Evolutionary conservation across 2,329 filamentous ascomycete genomes (phyloP), one percentile per base, ranked within the genome.

Genomic region (Westerdykella aurantiaca): DNA sequence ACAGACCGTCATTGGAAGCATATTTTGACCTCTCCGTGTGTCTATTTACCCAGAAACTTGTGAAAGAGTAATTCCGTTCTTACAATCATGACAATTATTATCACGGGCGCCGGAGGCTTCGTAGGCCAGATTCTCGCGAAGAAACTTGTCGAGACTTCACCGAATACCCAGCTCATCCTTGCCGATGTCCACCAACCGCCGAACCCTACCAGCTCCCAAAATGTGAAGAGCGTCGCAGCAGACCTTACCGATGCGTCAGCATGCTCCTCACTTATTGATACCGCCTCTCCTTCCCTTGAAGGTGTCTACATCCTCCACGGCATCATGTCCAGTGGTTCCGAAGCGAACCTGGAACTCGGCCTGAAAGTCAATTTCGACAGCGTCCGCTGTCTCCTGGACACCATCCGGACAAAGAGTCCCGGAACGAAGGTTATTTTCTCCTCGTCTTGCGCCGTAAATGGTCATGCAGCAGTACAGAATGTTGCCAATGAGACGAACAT

Each of bases 261-360:
- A 13, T 58, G 53, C 33, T 46, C 58, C 31, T 46, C 47, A 1
- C 44, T 66, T 6, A 56, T 65, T 14, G 52, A 54, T 12, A 51
- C 53, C 38, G n/a, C n/a, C 33, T 14, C 33, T 18, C 33, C 33
- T 18, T 40, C 45, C n/a, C 63, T 62, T 6, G 62, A 64, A 53
- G 62, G 57, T 4, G 53, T 66, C 12, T 83, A 80, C 65, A 70
- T 81, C 53, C 78, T 84, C 60, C 81, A 84, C 63, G 81, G 81
- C 49, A 81, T 83, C 69, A 83, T 84, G 81, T 83, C 80, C 0
- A 75, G 76, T 11, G 79, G 79, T 5, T 77, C 79, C 13, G 80
- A 83, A 63, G 76, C 77, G 34, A 74, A 82, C 63, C 79, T 78
- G 49, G 76, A 79, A 40, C 68, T 81, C 1, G 79, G 78, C 2